Percentiles rank a stretch among this genome's conserved stretches.
Evolutionary conservation across 164 flowering plant genomes (phyloP).

Genomic region (Saururus chinensis): DNA sequence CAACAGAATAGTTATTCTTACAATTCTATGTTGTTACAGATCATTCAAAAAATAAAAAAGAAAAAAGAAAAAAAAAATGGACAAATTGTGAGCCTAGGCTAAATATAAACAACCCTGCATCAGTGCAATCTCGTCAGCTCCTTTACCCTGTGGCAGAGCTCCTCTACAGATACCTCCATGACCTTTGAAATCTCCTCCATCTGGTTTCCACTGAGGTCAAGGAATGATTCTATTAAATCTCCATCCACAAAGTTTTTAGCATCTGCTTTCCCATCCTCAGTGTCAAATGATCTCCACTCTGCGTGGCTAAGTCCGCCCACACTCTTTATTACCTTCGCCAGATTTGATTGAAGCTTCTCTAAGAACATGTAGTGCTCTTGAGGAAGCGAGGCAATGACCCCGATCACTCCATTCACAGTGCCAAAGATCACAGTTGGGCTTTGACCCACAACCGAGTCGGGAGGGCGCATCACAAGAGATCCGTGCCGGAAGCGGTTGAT

Average conservation of each 20-base stretch:
- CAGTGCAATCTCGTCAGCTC: conserved; percentile 86
- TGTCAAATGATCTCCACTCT: conserved; percentile 89
- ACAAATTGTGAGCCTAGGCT: no score
- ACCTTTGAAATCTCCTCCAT: conserved; percentile 81
- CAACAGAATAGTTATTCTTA: no score
- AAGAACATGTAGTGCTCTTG: conserved; percentile 68
- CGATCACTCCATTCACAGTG: conserved; percentile 81
- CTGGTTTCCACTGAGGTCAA: conserved; percentile 62
- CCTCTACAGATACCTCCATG: conserved; percentile 70
- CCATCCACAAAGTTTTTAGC: conserved; percentile 86
- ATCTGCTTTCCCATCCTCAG: conserved; percentile 72
- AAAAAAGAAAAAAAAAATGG: no score
- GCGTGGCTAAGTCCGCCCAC: conserved; percentile 95
- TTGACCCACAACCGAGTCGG: conserved; percentile 89
- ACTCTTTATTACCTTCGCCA: conserved; percentile 84
- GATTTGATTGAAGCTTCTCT: conserved; percentile 68
- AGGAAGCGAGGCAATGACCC: conserved; percentile 83
- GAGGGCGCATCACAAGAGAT: conserved; percentile 94
- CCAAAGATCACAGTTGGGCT: conserved; percentile 88
- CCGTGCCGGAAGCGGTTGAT: conserved; percentile 85
- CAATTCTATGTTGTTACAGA: no score
- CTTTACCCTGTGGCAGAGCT: conserved; percentile 88
- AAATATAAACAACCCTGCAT: no score
- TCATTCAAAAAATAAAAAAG: no score
- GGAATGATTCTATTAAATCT: conserved; percentile 86